Conservation (phyloP, 768 basidiomycete species). For the Mycena crocata region DNA sequence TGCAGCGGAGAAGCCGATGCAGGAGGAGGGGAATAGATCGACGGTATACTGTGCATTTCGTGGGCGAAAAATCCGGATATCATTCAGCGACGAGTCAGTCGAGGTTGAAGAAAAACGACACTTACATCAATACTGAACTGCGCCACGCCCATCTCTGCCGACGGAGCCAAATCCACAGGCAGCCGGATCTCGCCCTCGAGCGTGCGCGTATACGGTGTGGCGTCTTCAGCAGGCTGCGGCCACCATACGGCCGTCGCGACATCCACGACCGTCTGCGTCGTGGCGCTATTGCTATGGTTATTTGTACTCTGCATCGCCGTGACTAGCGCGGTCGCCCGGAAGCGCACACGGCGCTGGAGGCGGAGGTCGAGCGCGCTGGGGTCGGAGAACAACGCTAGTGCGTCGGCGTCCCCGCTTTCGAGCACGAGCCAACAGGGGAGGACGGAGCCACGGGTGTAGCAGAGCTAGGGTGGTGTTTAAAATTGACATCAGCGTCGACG, state of each 20-base stretch:
- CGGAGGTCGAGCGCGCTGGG: constrained; percentile 40
- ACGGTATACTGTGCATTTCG: constrained; percentile 30
- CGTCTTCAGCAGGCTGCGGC: constrained; percentile 12
- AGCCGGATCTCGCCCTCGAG: constrained; percentile 50
- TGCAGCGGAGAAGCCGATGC: constrained; percentile 32
- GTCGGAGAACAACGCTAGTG: constrained; percentile 44
- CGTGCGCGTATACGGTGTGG: constrained; percentile 21
- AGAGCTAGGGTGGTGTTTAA: constrained; percentile 35
- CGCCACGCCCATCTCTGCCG: constrained; percentile 35
- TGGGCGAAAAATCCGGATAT: background rate
- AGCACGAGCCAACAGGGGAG: constrained; percentile 50
- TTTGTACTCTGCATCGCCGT: background rate
- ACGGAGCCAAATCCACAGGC: constrained; percentile 42
- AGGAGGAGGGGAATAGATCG: constrained; percentile 40
- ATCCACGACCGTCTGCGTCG: constrained; percentile 26
- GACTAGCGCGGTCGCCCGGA: constrained; percentile 26
- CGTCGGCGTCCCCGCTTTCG: constrained; percentile 42
- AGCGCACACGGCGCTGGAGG: constrained; percentile 45
- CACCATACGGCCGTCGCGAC: constrained; percentile 47
- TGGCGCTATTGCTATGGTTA: too few relatives aligned
- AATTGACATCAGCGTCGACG: background rate
- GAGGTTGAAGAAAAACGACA: background rate
- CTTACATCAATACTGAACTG: constrained; percentile 45
- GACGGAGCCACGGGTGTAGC: constrained; percentile 53
- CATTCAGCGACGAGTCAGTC: background rate